phyloP scores from a whole-genome alignment of 2,329 filamentous ascomycete species.

The Fusarium begoniae region DNA sequence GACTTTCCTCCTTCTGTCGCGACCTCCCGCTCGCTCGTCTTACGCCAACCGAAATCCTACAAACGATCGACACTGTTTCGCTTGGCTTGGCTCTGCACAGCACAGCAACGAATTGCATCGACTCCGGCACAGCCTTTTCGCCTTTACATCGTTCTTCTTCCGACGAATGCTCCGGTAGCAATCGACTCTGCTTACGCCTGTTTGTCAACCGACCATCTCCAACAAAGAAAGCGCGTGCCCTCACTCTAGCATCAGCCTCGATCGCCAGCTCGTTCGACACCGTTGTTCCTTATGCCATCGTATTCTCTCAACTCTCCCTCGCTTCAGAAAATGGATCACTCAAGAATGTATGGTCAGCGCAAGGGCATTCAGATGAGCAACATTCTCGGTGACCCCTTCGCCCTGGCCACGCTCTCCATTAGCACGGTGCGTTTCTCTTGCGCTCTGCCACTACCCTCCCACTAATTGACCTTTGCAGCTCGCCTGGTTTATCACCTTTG shows the following conservation, averaged over 20 bases:
- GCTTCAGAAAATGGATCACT: conserved; percentile 82
- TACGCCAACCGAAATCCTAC: conserved; percentile 18
- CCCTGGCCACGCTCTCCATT: conserved; percentile 92
- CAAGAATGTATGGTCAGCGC: conserved; percentile 65
- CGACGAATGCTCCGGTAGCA: conserved; percentile 45
- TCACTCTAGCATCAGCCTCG: conserved; percentile 9
- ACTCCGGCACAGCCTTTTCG: conserved; percentile 27
- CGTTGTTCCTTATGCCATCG: conserved; percentile 70
- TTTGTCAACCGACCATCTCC: conserved; percentile 5
- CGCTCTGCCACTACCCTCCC: background rate
- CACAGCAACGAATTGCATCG: background rate
- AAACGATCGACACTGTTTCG: conserved; percentile 30
- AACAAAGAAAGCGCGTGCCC: conserved; percentile 24
- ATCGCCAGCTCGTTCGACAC: conserved; percentile 15
- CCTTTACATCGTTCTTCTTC: conserved; percentile 10
- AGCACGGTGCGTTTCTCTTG: conserved; percentile 72
- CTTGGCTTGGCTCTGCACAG: conserved; percentile 11
- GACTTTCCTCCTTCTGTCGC: conserved; percentile 14
- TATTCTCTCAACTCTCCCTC: conserved; percentile 79
- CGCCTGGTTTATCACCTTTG: conserved; percentile 93
- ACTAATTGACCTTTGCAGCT: conserved; percentile 65
- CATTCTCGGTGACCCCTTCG: conserved; percentile 95
- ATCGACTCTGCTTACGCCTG: conserved; percentile 28
- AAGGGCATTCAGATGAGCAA: conserved; percentile 81
- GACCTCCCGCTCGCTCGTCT: conserved; percentile 11